Evolutionary conservation across 2,329 filamentous ascomycete genomes (phyloP).

Genomic region (Hypoxylon sp.): DNA sequence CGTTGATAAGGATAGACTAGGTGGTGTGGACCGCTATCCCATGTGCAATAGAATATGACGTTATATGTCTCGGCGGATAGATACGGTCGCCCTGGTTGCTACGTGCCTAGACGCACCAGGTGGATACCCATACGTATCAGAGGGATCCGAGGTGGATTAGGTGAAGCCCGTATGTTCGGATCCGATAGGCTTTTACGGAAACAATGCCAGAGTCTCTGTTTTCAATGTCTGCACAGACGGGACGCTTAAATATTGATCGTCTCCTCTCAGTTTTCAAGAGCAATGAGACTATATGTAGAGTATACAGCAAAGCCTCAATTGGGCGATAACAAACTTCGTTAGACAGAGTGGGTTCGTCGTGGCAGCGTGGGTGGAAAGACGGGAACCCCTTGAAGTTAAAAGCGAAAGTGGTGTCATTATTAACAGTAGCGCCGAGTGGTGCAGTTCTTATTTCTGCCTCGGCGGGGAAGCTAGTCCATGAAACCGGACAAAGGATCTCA

Average conservation of each 20-base stretch:
- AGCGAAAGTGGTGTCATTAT: constrained; percentile 30
- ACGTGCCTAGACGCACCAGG: constrained; percentile 14
- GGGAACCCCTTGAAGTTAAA: constrained; percentile 22
- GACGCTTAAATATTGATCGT: constrained; percentile 23
- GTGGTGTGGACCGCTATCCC: constrained; percentile 26
- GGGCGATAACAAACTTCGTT: neutral
- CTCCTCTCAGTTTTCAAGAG: constrained; percentile 1
- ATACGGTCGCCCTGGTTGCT: constrained; percentile 19
- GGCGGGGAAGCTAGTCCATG: constrained; percentile 16
- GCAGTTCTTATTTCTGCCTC: constrained; percentile 27
- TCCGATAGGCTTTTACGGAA: constrained; percentile 15
- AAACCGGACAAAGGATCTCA: constrained; percentile 23
- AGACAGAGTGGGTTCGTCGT: neutral
- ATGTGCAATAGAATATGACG: constrained; percentile 39
- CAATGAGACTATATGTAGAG: neutral
- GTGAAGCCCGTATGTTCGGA: constrained; percentile 2
- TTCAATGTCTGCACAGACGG: constrained; percentile 7
- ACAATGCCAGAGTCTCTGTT: constrained; percentile 9
- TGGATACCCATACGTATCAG: constrained; percentile 15
- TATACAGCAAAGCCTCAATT: neutral
- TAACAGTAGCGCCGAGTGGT: constrained; percentile 24
- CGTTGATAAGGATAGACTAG: constrained; percentile 18
- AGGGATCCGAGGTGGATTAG: constrained; percentile 6
- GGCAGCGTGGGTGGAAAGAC: constrained; percentile 5
- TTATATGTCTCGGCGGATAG: constrained; percentile 31